Conservation (phyloP, 306 rosid species). For the Acacia melanoxylon region DNA sequence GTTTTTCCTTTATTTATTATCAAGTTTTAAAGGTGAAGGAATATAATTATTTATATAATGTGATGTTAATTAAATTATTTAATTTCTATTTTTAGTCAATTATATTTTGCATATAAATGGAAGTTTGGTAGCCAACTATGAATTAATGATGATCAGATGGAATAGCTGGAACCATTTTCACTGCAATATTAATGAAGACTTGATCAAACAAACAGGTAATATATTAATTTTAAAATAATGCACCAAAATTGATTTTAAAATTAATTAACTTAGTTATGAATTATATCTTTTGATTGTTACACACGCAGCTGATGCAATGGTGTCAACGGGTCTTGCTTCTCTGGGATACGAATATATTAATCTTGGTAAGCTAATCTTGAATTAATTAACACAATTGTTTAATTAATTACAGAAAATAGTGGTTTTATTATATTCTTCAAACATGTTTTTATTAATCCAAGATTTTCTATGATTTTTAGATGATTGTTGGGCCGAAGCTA, state of each 20-base stretch:
- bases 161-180: slow-evolving; percentile 84
- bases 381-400: neutral
- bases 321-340: slow-evolving; percentile 71
- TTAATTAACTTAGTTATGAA: neutral
- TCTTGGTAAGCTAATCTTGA: slow-evolving; percentile 44
- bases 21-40: neutral
- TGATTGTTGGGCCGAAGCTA: slow-evolving; percentile 66
- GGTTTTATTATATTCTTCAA: neutral
- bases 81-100: neutral
- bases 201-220: slow-evolving; percentile 70
- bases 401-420: neutral
- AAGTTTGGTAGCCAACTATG: neutral
- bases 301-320: slow-evolving; percentile 82
- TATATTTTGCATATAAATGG: neutral
- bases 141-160: slow-evolving; percentile 34
- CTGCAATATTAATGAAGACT: slow-evolving; percentile 55
- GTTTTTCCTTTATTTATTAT: too few species aligned
- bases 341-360: slow-evolving; percentile 71
- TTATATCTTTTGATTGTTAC: slow-evolving; percentile 3
- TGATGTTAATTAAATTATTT: neutral
- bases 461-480: slow-evolving; percentile 39
- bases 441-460: neutral
- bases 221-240: neutral
- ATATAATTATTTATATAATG: neutral
- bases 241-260: slow-evolving; percentile 2